Percentiles rank a stretch among this genome's conserved stretches.
These are phyloP conservation scores for Melanogaster broomeanus DNA, from an alignment of 768 basidiomycete genomes.

Conservation along the genomic window DNA sequence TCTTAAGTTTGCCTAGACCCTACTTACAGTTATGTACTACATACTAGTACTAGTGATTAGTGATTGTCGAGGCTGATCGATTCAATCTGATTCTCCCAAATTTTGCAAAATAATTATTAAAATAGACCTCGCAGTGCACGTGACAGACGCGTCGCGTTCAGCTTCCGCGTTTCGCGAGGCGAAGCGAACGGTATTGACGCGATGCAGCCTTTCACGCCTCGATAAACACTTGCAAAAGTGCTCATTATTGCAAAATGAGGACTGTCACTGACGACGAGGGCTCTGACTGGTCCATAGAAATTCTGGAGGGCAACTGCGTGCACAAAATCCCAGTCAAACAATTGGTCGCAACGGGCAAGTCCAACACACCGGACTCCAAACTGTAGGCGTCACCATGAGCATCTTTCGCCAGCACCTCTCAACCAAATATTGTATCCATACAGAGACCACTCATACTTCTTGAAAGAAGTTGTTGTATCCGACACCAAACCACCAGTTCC, in stretches of 20 bases:
- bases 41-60: too few relatives aligned
- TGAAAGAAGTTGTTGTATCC: neutral
- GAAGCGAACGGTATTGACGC: neutral
- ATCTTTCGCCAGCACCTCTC: conserved; percentile 12
- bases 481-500: neutral
- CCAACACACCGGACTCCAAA: neutral
- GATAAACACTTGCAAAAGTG: neutral
- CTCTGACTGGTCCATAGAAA: conserved; percentile 34
- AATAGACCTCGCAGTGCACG: conserved; percentile 8
- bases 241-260: conserved; percentile 15
- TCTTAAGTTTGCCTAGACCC: too few relatives aligned
- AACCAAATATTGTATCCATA: neutral
- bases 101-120: neutral
- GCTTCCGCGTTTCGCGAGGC: conserved; percentile 1
- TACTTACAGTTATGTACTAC: too few relatives aligned
- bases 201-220: neutral
- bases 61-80: too few relatives aligned
- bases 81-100: too few relatives aligned
- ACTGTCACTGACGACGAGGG: conserved; percentile 15
- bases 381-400: conserved; percentile 16
- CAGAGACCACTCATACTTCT: conserved; percentile 23
- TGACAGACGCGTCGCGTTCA: conserved; percentile 6
- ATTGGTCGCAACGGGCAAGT: conserved; percentile 7
- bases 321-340: conserved; percentile 17
- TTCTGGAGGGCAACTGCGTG: conserved; percentile 22